Conservation (phyloP, 2,329 filamentous ascomycete genomes). For the Macrophomina pseudophaseolina region DNA sequence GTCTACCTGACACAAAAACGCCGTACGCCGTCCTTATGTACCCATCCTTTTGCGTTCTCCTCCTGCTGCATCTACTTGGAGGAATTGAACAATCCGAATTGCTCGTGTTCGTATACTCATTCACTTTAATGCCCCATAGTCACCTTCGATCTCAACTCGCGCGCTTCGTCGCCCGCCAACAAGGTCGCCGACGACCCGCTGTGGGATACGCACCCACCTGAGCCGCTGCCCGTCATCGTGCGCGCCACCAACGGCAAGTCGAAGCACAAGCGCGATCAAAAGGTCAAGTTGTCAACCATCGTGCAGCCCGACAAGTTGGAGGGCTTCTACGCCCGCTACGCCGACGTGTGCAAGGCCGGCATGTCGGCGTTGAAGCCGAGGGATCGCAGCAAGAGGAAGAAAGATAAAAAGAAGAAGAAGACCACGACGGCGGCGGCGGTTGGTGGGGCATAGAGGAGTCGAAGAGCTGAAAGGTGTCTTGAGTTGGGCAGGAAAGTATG, state of each 20-base stretch:
- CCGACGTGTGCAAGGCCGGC: conserved; percentile 85
- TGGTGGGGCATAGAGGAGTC: background rate
- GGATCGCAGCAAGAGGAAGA: conserved; percentile 84
- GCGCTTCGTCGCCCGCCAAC: background rate
- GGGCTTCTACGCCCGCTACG: conserved; percentile 81
- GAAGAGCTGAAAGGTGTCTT: background rate
- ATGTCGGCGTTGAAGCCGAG: conserved; percentile 92
- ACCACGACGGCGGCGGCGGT: background rate
- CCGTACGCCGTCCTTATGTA: conserved; percentile 50
- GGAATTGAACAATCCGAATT: no score
- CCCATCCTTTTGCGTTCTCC: background rate
- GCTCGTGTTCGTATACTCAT: no score
- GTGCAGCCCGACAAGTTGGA: conserved; percentile 79
- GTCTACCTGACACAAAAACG: conserved; percentile 79
- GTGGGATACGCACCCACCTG: conserved; percentile 63
- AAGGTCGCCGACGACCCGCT: conserved; percentile 58
- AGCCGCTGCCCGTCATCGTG: conserved; percentile 75
- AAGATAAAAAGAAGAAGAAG: conserved; percentile 67
- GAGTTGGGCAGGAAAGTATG: background rate
- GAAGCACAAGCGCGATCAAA: conserved; percentile 59
- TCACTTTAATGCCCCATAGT: conserved; percentile 33
- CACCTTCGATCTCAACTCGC: conserved; percentile 41
- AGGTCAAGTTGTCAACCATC: conserved; percentile 80
- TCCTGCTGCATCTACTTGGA: no score
- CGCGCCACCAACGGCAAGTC: conserved; percentile 79